Percentiles rank a stretch among this genome's conserved stretches.
These are phyloP conservation scores for Fusarium odoratissimum DNA, from an alignment of 2,329 filamentous ascomycete genomes.

Conservation along the genomic window DNA sequence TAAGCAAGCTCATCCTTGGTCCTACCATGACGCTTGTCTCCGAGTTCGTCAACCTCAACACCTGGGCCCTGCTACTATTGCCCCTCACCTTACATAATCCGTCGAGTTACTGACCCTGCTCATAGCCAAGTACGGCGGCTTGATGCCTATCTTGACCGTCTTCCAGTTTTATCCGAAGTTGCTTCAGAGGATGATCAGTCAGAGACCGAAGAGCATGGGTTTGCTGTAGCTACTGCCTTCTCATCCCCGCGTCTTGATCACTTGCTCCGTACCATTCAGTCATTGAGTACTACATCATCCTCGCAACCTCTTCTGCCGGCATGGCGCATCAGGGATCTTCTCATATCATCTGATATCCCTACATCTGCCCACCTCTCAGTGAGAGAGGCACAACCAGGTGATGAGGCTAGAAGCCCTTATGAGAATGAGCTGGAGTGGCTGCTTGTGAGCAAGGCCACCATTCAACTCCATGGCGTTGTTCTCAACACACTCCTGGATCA, in stretches of 20 bases:
- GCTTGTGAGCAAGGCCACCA: constrained; percentile 87
- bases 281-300: constrained; percentile 76
- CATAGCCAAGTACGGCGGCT: constrained; percentile 70
- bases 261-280: constrained; percentile 75
- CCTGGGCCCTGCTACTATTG: neutral
- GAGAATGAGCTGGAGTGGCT: constrained; percentile 91
- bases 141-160: constrained; percentile 73
- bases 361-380: constrained; percentile 51
- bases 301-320: constrained; percentile 71
- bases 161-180: constrained; percentile 58
- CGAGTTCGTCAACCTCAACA: constrained; percentile 42
- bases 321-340: constrained; percentile 68
- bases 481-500: constrained; percentile 83
- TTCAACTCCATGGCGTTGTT: constrained; percentile 88
- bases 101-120: constrained; percentile 31
- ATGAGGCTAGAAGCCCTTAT: constrained; percentile 60
- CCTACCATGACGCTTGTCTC: constrained; percentile 46
- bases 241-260: constrained; percentile 67
- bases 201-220: constrained; percentile 50
- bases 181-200: constrained; percentile 56
- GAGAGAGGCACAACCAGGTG: constrained; percentile 39
- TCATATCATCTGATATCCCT: constrained; percentile 71
- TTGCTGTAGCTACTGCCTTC: constrained; percentile 55
- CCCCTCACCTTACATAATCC: constrained; percentile 4
- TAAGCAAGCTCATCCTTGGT: constrained; percentile 23